Evolutionary conservation across 352 stramenopile species (phyloP).

Genomic region (Pseudoperonospora humuli): DNA sequence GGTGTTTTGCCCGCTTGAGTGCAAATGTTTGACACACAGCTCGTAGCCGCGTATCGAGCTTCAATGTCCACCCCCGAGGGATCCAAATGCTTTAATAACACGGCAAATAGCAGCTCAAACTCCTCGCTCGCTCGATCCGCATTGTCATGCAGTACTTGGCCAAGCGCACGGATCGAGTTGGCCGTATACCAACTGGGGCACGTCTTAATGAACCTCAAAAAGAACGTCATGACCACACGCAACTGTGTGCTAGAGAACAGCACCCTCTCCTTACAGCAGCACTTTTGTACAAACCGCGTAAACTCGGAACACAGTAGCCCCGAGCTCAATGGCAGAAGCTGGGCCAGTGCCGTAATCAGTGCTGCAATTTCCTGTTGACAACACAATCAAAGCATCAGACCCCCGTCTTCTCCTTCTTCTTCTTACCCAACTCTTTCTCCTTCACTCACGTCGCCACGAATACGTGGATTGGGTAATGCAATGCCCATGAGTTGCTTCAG

Average conservation of each 20-base stretch:
- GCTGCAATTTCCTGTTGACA: conserved; percentile 44
- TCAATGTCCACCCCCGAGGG: conserved; percentile 75
- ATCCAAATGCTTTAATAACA: conserved; percentile 68
- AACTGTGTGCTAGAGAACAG: conserved; percentile 52
- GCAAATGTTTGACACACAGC: conserved; percentile 75
- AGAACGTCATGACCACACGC: conserved; percentile 56
- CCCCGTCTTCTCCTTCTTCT: neutral
- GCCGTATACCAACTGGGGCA: conserved; percentile 73
- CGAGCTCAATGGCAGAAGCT: conserved; percentile 58
- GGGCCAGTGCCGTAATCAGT: conserved; percentile 45
- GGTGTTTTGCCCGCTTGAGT: conserved; percentile 58
- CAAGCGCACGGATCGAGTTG: conserved; percentile 59
- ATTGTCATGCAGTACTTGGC: conserved; percentile 71
- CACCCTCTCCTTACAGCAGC: conserved; percentile 65
- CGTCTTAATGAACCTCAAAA: conserved; percentile 65
- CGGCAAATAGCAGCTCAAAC: conserved; percentile 60
- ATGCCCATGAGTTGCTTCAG: conserved; percentile 54
- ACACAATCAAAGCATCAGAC: neutral
- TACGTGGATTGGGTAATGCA: conserved; percentile 50
- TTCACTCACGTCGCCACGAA: conserved; percentile 44
- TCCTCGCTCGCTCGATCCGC: conserved; percentile 52
- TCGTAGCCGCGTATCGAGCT: conserved; percentile 79
- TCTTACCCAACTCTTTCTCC: neutral
- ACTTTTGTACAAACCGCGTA: conserved; percentile 71
- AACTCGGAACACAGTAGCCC: conserved; percentile 74